phyloP scores from a whole-genome alignment of 2,329 filamentous ascomycete genomes.

The Calycina marina region DNA sequence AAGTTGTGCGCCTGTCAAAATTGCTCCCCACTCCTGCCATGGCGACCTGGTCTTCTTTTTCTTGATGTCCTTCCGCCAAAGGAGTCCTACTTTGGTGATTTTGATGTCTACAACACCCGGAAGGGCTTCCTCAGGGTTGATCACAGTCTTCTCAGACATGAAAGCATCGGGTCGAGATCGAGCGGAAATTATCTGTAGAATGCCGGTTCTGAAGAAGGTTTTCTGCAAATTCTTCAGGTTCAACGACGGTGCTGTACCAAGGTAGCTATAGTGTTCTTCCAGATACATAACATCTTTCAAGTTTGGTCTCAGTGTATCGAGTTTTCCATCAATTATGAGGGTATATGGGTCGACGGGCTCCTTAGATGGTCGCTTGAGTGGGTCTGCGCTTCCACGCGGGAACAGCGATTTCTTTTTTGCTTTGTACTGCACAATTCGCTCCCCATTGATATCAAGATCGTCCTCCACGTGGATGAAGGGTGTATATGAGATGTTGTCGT shows the following conservation, averaged over 20 bases:
- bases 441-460: conserved; percentile 65
- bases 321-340: conserved; percentile 76
- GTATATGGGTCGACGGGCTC: conserved; percentile 94
- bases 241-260: conserved; percentile 60
- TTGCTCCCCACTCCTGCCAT: conserved; percentile 98
- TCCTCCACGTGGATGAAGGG: conserved; percentile 97
- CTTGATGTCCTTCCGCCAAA: conserved; percentile 91
- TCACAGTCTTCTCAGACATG: conserved; percentile 72
- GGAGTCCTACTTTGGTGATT: conserved; percentile 82
- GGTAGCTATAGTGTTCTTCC: conserved; percentile 82
- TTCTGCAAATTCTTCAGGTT: conserved; percentile 73
- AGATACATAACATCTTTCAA: conserved; percentile 85
- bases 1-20: conserved; percentile 89
- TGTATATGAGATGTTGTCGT: conserved; percentile 97
- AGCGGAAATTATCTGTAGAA: conserved; percentile 89
- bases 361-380: conserved; percentile 48
- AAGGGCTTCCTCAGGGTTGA: conserved; percentile 73
- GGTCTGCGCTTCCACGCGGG: conserved; percentile 47
- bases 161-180: conserved; percentile 91
- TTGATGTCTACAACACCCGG: conserved; percentile 95
- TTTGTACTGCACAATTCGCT: conserved; percentile 57
- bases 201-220: conserved; percentile 80
- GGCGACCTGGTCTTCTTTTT: conserved; percentile 89
- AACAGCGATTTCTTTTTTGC: conserved; percentile 57
- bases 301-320: conserved; percentile 70